Conservation (phyloP, 2,329 filamentous ascomycete species). For the Fusarium dlaminii region DNA sequence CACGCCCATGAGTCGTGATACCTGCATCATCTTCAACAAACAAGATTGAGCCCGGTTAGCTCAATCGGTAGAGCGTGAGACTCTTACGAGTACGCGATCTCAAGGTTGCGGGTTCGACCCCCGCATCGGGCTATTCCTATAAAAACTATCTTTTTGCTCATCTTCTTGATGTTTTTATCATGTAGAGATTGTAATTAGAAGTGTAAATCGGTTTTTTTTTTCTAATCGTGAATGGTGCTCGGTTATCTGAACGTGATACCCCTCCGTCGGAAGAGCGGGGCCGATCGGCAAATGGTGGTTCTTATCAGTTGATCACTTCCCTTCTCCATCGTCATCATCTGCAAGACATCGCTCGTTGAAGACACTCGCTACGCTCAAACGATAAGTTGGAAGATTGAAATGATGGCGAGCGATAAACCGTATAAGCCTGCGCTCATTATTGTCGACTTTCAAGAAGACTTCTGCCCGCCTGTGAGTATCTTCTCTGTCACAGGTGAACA, state of each 20-base stretch:
- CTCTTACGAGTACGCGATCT: conserved; percentile 63
- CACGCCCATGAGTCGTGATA: background rate
- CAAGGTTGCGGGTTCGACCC: conserved; percentile 66
- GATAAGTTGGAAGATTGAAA: background rate
- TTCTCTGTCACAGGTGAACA: background rate
- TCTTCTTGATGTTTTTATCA: background rate
- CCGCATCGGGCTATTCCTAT: conserved; percentile 51
- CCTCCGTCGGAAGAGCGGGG: conserved; percentile 17
- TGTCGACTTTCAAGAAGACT: conserved; percentile 94
- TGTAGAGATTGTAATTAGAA: background rate
- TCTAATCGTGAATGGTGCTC: background rate
- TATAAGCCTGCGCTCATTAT: conserved; percentile 70
- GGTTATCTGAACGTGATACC: background rate
- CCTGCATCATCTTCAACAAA: background rate
- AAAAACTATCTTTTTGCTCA: background rate
- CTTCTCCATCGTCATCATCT: background rate
- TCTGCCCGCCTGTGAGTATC: conserved; percentile 82
- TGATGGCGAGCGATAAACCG: conserved; percentile 4
- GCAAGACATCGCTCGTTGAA: background rate
- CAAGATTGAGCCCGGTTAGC: conserved; percentile 42
- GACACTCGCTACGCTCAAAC: background rate
- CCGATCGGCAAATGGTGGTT: background rate
- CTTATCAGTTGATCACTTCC: conserved; percentile 6
- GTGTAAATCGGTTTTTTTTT: background rate
- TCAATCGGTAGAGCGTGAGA: conserved; percentile 70